These are phyloP conservation scores for Venturia effusa DNA, from an alignment of 2,329 filamentous ascomycete species.

Conservation along the genomic window DNA sequence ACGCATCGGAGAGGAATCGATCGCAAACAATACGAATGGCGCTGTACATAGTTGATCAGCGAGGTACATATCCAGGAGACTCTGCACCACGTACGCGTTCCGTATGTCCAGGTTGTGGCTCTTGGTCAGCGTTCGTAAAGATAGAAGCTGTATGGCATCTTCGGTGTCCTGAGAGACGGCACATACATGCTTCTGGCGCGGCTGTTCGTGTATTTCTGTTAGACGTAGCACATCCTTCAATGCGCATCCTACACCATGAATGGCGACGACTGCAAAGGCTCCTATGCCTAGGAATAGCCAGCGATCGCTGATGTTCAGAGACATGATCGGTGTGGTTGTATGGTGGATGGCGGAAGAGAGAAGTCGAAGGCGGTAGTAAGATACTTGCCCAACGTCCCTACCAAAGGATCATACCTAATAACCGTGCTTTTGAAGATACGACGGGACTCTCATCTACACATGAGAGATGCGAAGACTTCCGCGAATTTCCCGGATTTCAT, in stretches of 20 bases:
- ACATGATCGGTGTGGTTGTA: slow-evolving; percentile 18
- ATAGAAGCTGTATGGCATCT: slow-evolving; percentile 40
- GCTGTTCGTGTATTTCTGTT: slow-evolving; percentile 53
- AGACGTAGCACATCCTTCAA: slow-evolving; percentile 52
- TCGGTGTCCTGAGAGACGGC: slow-evolving; percentile 49
- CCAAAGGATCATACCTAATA: too few species aligned
- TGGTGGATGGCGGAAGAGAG: neutral
- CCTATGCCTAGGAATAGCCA: slow-evolving; percentile 38
- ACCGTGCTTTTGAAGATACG: too few species aligned
- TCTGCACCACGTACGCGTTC: slow-evolving; percentile 19
- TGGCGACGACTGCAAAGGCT: slow-evolving; percentile 47
- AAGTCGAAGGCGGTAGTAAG: neutral
- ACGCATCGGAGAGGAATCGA: slow-evolving; percentile 20
- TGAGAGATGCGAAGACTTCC: neutral
- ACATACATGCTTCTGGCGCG: slow-evolving; percentile 45
- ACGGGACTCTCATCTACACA: too few species aligned
- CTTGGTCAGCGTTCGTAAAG: slow-evolving; percentile 29
- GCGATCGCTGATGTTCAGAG: slow-evolving; percentile 30
- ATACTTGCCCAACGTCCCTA: neutral
- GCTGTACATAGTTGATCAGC: neutral
- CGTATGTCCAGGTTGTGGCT: slow-evolving; percentile 34
- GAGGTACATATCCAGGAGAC: slow-evolving; percentile 11
- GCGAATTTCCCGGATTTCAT: neutral
- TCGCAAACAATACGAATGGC: slow-evolving; percentile 27
- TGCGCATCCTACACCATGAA: slow-evolving; percentile 46